Evolutionary conservation across 768 basidiomycete species (phyloP).

Genomic region (Phylloporus rhodoxanthus): DNA sequence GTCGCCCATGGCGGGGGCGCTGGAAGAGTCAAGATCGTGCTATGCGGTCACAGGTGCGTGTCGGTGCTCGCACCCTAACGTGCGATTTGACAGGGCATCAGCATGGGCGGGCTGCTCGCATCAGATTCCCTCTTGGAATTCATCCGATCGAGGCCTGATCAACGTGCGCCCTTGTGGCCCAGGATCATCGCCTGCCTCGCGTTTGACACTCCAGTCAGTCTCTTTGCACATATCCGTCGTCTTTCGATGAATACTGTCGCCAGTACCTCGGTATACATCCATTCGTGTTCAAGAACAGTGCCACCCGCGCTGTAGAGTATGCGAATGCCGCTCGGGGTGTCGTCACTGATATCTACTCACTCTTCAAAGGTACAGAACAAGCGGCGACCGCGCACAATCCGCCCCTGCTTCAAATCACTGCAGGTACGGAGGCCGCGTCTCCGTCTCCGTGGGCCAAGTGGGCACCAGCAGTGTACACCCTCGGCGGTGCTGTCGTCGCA

Average conservation of each 20-base stretch:
- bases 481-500: conserved; percentile 71
- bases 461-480: conserved; percentile 64
- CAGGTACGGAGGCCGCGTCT: conserved; percentile 16
- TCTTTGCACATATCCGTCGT: background rate
- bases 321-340: conserved; percentile 60
- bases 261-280: conserved; percentile 89
- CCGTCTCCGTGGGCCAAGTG: conserved; percentile 50
- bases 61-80: background rate
- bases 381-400: conserved; percentile 25
- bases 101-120: conserved; percentile 89
- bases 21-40: conserved; percentile 65
- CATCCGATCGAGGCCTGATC: conserved; percentile 57
- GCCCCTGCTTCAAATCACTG: conserved; percentile 29
- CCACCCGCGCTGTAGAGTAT: conserved; percentile 68
- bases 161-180: conserved; percentile 74
- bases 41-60: conserved; percentile 82
- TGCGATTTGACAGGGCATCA: conserved; percentile 27
- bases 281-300: conserved; percentile 75
- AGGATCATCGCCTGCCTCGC: conserved; percentile 78
- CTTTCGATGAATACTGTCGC: conserved; percentile 1
- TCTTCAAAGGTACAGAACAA: conserved; percentile 45
- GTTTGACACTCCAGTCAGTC: conserved; percentile 83
- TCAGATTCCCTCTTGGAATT: conserved; percentile 81
- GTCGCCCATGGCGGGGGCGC: conserved; percentile 73
- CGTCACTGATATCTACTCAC: conserved; percentile 54